Conservation (phyloP, 306 rosid genomes). For the Herpetospermum pedunculosum region DNA sequence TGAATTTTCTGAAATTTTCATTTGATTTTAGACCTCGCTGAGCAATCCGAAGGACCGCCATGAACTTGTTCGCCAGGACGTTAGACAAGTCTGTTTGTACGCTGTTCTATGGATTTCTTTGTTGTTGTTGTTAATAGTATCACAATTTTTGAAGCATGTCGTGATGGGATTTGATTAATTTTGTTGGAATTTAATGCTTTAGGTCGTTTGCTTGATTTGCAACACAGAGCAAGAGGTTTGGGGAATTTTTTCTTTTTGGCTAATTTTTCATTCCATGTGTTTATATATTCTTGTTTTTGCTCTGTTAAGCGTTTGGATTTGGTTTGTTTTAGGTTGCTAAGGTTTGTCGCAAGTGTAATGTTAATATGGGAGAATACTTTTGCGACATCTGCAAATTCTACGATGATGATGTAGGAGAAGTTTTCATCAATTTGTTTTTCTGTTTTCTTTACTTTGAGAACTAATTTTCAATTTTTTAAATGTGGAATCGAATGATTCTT, state of each 20-base stretch:
- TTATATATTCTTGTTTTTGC: background rate
- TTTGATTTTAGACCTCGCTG: constrained; percentile 30
- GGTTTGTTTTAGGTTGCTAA: constrained; percentile 36
- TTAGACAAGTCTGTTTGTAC: constrained; percentile 32
- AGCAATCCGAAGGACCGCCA: constrained; percentile 39
- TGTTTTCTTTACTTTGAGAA: background rate
- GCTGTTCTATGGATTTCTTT: background rate
- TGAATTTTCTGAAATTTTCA: background rate
- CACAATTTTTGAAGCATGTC: background rate
- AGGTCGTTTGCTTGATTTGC: constrained; percentile 62
- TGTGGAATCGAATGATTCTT: background rate
- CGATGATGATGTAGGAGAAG: constrained; percentile 24
- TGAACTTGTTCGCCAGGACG: constrained; percentile 47
- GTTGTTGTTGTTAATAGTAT: background rate
- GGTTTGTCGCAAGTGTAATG: constrained; percentile 49
- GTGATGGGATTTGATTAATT: background rate
- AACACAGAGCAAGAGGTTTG: constrained; percentile 43
- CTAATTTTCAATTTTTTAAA: background rate
- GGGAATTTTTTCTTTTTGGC: background rate
- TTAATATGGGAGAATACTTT: constrained; percentile 61
- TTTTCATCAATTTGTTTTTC: background rate
- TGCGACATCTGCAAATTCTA: constrained; percentile 59
- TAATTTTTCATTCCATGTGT: background rate
- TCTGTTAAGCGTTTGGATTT: background rate
- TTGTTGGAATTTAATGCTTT: constrained; percentile 18